Percentiles rank a stretch among this genome's conserved stretches.
Conservation (phyloP, 331 rosid species). For the Acacia pycnantha region DNA sequence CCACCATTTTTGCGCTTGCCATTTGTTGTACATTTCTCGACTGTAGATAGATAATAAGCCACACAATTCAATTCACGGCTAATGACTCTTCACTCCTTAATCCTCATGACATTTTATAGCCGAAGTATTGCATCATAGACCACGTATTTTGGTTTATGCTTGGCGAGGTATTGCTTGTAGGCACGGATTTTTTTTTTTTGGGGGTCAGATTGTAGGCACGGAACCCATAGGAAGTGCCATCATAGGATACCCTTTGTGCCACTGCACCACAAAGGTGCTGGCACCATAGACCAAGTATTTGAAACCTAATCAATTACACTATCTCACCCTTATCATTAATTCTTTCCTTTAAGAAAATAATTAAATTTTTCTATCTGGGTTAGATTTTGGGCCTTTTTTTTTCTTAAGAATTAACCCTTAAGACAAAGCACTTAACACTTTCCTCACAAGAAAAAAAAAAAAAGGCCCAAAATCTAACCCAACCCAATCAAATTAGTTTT, state of each 20-base stretch:
- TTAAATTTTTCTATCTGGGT: background rate
- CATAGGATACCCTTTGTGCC: too few species aligned
- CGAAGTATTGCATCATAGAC: background rate
- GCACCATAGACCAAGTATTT: background rate
- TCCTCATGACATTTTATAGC: constrained; percentile 25
- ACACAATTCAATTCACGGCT: constrained; percentile 14
- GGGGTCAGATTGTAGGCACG: too few species aligned
- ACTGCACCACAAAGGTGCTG: too few species aligned
- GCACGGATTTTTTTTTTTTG: too few species aligned
- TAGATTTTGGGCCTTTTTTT: too few species aligned
- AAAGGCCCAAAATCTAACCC: background rate
- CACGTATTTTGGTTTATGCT: background rate
- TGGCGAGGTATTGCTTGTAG: too few species aligned
- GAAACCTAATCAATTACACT: background rate
- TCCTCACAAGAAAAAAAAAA: too few species aligned
- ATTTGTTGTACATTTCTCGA: constrained; percentile 89
- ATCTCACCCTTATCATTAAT: background rate
- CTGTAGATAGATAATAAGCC: constrained; percentile 44
- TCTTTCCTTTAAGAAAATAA: background rate
- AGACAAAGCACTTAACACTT: too few species aligned
- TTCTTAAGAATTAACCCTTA: background rate
- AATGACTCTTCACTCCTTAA: constrained; percentile 13
- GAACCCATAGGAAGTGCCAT: too few species aligned
- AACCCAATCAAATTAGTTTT: background rate
- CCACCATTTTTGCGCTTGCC: constrained; percentile 99